Percentiles rank a stretch among this genome's conserved stretches.
These are phyloP conservation scores for Gracilariopsis chorda DNA, from an alignment of 23 red algal species.

Conservation along the genomic window DNA sequence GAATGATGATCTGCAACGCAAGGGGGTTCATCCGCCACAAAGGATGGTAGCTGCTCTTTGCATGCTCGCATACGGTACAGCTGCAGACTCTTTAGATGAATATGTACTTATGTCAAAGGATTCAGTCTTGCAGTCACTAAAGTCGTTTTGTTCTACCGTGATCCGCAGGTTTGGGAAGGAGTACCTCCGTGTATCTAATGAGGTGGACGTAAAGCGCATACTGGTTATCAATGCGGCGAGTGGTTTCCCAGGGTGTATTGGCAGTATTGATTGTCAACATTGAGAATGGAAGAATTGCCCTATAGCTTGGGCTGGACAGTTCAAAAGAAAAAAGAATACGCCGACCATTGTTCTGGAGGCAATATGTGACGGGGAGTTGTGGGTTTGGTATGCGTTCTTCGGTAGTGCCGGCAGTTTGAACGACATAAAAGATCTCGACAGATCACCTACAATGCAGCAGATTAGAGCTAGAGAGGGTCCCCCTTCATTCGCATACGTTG, in stretches of 20 bases:
- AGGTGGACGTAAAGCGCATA: conserved; percentile 5
- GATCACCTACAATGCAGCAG: background rate
- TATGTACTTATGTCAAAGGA: conserved; percentile 11
- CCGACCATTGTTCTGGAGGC: conserved; percentile 36
- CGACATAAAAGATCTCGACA: conserved; percentile 3
- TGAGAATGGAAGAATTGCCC: conserved; percentile 54
- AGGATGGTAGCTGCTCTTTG: background rate
- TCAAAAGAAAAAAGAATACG: conserved; percentile 19
- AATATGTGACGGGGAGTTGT: background rate
- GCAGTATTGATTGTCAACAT: conserved; percentile 23
- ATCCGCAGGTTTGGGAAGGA: conserved; percentile 20
- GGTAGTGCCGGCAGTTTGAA: background rate
- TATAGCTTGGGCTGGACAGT: conserved; percentile 2
- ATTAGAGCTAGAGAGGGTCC: background rate
- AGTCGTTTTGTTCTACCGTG: background rate
- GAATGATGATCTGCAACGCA: background rate
- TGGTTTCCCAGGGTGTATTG: conserved; percentile 31
- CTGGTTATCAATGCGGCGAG: background rate
- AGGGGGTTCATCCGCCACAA: background rate
- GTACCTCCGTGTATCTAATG: background rate
- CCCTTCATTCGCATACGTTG: background rate
- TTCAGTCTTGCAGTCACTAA: background rate
- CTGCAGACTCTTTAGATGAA: background rate
- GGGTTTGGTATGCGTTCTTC: conserved; percentile 35
- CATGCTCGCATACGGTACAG: conserved; percentile 10